These are phyloP conservation scores for Pinguiococcus pyrenoidosus DNA, from an alignment of 108 stramenopile genomes.

Conservation along the genomic window DNA sequence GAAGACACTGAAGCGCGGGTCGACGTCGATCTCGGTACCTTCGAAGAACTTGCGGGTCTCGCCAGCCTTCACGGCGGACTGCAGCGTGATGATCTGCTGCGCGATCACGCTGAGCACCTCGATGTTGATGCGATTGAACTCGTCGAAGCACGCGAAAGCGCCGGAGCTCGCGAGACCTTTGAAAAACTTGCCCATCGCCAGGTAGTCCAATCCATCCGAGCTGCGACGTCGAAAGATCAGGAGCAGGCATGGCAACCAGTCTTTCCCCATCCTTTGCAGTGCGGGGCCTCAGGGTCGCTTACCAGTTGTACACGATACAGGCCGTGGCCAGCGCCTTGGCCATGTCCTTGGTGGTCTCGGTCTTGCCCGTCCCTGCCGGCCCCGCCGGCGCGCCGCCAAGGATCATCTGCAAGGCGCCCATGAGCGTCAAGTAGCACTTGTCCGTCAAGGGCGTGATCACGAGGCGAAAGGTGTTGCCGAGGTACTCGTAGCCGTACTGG, in stretches of 20 bases:
- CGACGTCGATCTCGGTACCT: constrained; percentile 40
- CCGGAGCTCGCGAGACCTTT: constrained; percentile 35
- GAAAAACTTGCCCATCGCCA: constrained; percentile 39
- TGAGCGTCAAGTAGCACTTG: constrained; percentile 39
- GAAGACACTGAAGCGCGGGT: constrained; percentile 48
- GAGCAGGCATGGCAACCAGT: no score
- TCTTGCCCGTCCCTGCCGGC: constrained; percentile 36
- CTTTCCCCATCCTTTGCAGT: no score
- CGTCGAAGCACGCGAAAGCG: constrained; percentile 41
- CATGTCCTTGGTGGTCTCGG: constrained; percentile 29
- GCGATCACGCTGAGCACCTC: constrained; percentile 43
- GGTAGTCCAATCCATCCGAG: constrained; percentile 44
- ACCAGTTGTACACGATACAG: constrained; percentile 46
- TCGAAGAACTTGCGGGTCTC: constrained; percentile 41
- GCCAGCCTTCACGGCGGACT: constrained; percentile 35
- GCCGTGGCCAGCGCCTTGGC: constrained; percentile 34
- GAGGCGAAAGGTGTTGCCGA: constrained; percentile 35
- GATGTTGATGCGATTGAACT: constrained; percentile 44
- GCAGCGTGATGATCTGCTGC: constrained; percentile 53
- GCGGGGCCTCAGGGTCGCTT: no score
- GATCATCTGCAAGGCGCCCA: constrained; percentile 40
- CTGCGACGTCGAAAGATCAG: no score
- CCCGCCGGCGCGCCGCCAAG: constrained; percentile 38
- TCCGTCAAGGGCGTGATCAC: constrained; percentile 39
- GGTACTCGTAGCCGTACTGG: constrained; percentile 39